A percentile compares a stretch with the other conserved stretches of the same genome.
Conservation (phyloP, 768 basidiomycete genomes). For the Lentinula sp. region DNA sequence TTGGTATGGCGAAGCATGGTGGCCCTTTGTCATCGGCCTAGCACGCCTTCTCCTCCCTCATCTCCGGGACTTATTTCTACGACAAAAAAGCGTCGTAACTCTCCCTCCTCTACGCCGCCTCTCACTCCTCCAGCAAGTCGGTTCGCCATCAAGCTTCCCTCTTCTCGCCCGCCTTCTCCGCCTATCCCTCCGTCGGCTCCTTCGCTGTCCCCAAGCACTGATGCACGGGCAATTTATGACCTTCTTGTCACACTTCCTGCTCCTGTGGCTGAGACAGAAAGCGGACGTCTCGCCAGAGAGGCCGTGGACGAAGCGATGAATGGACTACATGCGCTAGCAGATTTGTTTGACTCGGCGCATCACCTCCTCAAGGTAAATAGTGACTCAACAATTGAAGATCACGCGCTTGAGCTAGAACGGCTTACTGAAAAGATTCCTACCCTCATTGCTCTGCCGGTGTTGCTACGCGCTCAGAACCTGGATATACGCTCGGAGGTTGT, state of each 20-base stretch:
- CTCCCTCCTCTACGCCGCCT: conserved; percentile 42
- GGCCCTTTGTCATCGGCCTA: conserved; percentile 59
- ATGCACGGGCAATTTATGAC: conserved; percentile 58
- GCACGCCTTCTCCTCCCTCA: conserved; percentile 30
- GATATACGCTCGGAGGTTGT: conserved; percentile 43
- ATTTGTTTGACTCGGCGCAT: conserved; percentile 49
- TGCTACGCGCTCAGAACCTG: conserved; percentile 43
- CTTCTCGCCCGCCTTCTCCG: conserved; percentile 66
- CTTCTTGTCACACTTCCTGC: conserved; percentile 57
- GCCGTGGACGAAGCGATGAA: conserved; percentile 77
- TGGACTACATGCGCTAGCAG: conserved; percentile 50
- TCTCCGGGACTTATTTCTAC: conserved; percentile 27
- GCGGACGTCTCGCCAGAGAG: conserved; percentile 59
- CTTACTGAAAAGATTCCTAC: conserved; percentile 65
- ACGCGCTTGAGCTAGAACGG: conserved; percentile 38
- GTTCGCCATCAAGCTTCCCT: conserved; percentile 60
- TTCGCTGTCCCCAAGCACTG: conserved; percentile 27
- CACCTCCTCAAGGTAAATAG: conserved; percentile 13
- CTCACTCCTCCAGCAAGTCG: conserved; percentile 49
- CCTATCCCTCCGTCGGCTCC: conserved; percentile 31
- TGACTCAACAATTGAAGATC: conserved; percentile 16
- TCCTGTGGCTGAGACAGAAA: conserved; percentile 43
- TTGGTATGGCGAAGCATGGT: conserved; percentile 71
- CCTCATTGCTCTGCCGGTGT: conserved; percentile 66
- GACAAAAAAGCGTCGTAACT: conserved; percentile 36